Base-by-base conservation (phyloP, 2,329 filamentous ascomycete species). In the Neofusicoccum laricinum region DNA sequence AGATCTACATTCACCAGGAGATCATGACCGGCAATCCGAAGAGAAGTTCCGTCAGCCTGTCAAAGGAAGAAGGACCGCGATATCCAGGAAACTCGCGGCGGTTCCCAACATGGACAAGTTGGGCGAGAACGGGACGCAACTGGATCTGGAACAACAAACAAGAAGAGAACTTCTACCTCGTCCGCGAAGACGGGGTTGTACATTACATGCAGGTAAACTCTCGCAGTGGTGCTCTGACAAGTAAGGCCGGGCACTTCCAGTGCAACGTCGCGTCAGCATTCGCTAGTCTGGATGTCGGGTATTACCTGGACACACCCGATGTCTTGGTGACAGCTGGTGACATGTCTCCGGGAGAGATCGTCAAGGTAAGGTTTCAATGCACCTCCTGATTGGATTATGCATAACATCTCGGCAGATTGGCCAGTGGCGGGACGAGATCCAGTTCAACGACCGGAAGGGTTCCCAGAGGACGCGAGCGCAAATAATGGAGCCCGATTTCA, bases 181-280 rank as follows among this genome's bases (percentile, higher is more conserved):
- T 90, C 11, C 87, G 93, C 63, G 94, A 98, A 77, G 94, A 98
- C 72, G 95, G 95, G 2, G 81, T 88, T 55, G 84, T 97, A 10
- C 85, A 88, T 62, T 91, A 90, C 68, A 77, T 94, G 4, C 88
- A 92, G 68, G 86, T 92, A 65, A 85, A 86, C 34, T 69, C 68
- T 48, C 82, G 83, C 36, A 75, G 80, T 55, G 76, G 77, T 5
- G 80, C 67, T 8, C 69, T 72, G 10, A 70, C 69, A 12, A 68
- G 69, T 7, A 84, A 82, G 50, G 80, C 85, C 63, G 71, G 68
- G 74, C 88, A 61, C 81, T 87, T 91, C 68, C 83, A 85, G 61
- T 90, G 90, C 70, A 91, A 90, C 66, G 89, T 96, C 51, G 90
- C 92, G 65, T 88, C 85, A 2, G 92, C 92, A 2, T 96, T 98